Evolutionary conservation across 192 early-diverging fungal species (phyloP).

Genomic region (Coemansia erecta): DNA sequence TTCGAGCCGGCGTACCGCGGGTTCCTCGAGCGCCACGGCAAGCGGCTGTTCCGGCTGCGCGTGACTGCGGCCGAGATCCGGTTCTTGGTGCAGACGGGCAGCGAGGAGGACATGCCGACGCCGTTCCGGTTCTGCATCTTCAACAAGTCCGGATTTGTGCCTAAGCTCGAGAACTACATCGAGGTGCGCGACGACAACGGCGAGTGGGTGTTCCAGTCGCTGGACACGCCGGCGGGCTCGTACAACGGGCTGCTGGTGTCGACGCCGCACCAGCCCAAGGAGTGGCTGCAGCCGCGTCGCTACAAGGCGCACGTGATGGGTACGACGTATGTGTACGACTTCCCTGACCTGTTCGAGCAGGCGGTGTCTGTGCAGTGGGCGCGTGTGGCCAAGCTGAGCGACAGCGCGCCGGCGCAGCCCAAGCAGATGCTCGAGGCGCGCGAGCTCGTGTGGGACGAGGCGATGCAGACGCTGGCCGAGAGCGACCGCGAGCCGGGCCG

Average conservation of each 20-base stretch:
- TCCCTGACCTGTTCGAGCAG: constrained; percentile 94
- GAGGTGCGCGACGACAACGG: constrained; percentile 82
- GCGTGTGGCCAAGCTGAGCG: constrained; percentile 37
- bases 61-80: constrained; percentile 96
- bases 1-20: constrained; percentile 83
- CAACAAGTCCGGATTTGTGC: constrained; percentile 89
- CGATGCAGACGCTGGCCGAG: constrained; percentile 66
- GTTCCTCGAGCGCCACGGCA: constrained; percentile 91
- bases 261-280: constrained; percentile 89
- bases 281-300: constrained; percentile 92
- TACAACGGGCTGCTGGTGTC: constrained; percentile 80
- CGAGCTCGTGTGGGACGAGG: constrained; percentile 88
- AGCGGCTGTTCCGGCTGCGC: constrained; percentile 90
- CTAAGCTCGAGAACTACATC: constrained; percentile 89
- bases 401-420: constrained; percentile 27
- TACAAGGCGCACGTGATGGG: constrained; percentile 98
- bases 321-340: constrained; percentile 98
- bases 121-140: constrained; percentile 90
- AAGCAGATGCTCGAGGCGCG: constrained; percentile 66
- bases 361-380: constrained; percentile 81
- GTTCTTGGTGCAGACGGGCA: constrained; percentile 81
- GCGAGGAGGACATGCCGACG: constrained; percentile 60
- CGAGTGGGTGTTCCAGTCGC: constrained; percentile 83
- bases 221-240: constrained; percentile 71
- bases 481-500: constrained; percentile 77